Evolutionary conservation across 495 filamentous ascomycete genomes (phyloP), one percentile per base, ranked within the genome.

Genomic region (Cladorrhinum samala): DNA sequence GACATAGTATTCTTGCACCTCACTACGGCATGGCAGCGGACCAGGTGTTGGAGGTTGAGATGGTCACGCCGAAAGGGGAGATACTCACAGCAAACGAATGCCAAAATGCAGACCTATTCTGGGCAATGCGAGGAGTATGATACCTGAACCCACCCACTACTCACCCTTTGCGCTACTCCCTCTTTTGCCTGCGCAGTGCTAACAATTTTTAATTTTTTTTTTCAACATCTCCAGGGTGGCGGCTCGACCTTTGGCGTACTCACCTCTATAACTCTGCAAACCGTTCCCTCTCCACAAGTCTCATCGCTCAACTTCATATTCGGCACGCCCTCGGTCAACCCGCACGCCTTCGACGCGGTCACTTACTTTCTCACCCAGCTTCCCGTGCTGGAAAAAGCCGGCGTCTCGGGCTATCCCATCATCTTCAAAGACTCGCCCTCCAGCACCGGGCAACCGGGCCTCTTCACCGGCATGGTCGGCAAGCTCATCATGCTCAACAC

Each of bases 121-220:
- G 82, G 83, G 85, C 85, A 8, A 71, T 86, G 41, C 71, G 78
- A 30, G 85, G 83, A 1, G n/a, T n/a, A n/a, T n/a, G n/a, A n/a
- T n/a, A n/a, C n/a, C n/a, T n/a, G n/a, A n/a, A n/a, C n/a, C n/a
- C n/a, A n/a, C n/a, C n/a, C n/a, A n/a, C n/a, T n/a, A n/a, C n/a
- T n/a, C n/a, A n/a, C n/a, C n/a, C n/a, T n/a, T n/a, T n/a, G n/a
- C n/a, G n/a, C n/a, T n/a, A n/a, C n/a, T n/a, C n/a, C n/a, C n/a
- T n/a, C n/a, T n/a, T n/a, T n/a, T n/a, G n/a, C n/a, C n/a, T n/a
- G n/a, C n/a, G n/a, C n/a, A n/a, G n/a, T n/a, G n/a, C n/a, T n/a
- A n/a, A n/a, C n/a, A n/a, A n/a, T n/a, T n/a, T n/a, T n/a, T n/a
- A n/a, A n/a, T n/a, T n/a, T n/a, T n/a, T n/a, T n/a, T n/a, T n/a